A percentile compares a stretch with the other conserved stretches of the same genome.
Conservation (phyloP, 2,329 filamentous ascomycete species). For the Dryadomyces quercivorus region DNA sequence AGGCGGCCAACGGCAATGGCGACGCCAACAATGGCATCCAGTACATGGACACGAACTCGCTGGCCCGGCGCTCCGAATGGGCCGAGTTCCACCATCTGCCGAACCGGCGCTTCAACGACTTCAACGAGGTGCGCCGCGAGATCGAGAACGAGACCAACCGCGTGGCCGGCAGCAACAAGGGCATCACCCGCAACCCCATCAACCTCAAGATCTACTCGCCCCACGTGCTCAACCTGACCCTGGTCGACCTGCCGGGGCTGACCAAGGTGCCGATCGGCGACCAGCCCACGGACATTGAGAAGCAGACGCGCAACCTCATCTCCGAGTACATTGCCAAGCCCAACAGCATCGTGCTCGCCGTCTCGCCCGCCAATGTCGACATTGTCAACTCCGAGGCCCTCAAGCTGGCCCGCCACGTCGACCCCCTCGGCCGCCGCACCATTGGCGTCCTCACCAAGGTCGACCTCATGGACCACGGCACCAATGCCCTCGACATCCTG, state of each 20-base stretch:
- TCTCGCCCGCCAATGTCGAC: conserved; percentile 94
- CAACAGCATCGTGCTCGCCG: conserved; percentile 94
- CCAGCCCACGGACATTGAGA: conserved; percentile 26
- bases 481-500: conserved; percentile 96
- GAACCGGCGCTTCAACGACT: conserved; percentile 94
- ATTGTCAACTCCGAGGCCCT: conserved; percentile 96
- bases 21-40: conserved; percentile 33
- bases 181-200: conserved; percentile 93
- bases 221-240: conserved; percentile 89
- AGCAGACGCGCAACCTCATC: conserved; percentile 93
- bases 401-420: conserved; percentile 91
- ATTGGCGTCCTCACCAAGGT: conserved; percentile 99
- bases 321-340: conserved; percentile 97
- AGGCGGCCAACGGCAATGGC: conserved; percentile 41
- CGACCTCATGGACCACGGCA: conserved; percentile 97
- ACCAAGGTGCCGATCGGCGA: conserved; percentile 55
- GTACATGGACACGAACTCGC: conserved; percentile 66
- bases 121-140: conserved; percentile 96
- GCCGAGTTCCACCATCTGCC: conserved; percentile 96
- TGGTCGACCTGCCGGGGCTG: conserved; percentile 91
- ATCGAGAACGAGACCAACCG: conserved; percentile 93
- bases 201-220: conserved; percentile 97
- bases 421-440: conserved; percentile 92
- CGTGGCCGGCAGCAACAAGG: conserved; percentile 91
- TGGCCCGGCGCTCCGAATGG: conserved; percentile 60